Evolutionary conservation across 768 basidiomycete genomes (phyloP).

Genomic region (Boletus subparvulus): DNA sequence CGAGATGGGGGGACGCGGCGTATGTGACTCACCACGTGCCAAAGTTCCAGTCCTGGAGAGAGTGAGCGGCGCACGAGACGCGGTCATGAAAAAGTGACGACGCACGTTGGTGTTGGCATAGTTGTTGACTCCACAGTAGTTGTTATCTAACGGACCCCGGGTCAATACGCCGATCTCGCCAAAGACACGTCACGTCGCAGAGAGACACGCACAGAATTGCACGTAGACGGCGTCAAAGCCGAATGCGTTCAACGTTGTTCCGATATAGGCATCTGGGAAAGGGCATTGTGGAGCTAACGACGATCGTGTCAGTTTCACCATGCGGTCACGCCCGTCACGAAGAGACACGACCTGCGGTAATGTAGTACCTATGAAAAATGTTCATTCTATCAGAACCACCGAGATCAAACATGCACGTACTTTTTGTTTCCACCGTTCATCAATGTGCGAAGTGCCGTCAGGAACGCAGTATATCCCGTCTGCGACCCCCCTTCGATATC

Average conservation of each 20-base stretch:
- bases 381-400: neutral
- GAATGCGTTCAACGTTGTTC: slow-evolving; percentile 41
- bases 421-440: slow-evolving; percentile 29
- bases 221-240: slow-evolving; percentile 52
- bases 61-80: neutral
- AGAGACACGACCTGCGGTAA: slow-evolving; percentile 37
- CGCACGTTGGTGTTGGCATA: slow-evolving; percentile 44
- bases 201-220: slow-evolving; percentile 40
- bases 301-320: slow-evolving; percentile 1
- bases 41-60: slow-evolving; percentile 46
- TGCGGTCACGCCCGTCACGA: neutral
- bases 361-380: slow-evolving; percentile 38
- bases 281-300: slow-evolving; percentile 42
- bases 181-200: neutral
- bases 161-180: slow-evolving; percentile 2
- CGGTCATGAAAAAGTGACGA: neutral
- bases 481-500: slow-evolving; percentile 48
- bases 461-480: slow-evolving; percentile 31
- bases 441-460: slow-evolving; percentile 25
- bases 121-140: slow-evolving; percentile 40
- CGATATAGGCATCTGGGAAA: slow-evolving; percentile 47
- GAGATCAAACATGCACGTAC: slow-evolving; percentile 15
- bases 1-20: neutral
- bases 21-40: slow-evolving; percentile 32
- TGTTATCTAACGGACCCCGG: slow-evolving; percentile 38